A percentile compares a stretch with the other conserved stretches of the same genome.
These are phyloP conservation scores for Ophiocordyceps sinensis DNA, from an alignment of 2,329 filamentous ascomycete genomes.

Conservation along the genomic window DNA sequence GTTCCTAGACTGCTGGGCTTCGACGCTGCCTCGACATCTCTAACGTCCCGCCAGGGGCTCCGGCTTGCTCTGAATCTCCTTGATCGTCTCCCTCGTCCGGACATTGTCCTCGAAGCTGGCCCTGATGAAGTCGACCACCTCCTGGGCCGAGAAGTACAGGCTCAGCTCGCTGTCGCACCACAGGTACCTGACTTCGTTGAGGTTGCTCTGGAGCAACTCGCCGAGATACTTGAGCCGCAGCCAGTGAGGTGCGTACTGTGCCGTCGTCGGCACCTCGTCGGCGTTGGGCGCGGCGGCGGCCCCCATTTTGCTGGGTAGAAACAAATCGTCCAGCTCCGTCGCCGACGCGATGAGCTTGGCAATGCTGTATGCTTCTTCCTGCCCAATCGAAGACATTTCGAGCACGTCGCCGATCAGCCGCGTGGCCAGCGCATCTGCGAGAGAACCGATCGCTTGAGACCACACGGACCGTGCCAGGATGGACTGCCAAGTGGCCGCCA, in stretches of 20 bases:
- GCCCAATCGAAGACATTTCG: slow-evolving; percentile 44
- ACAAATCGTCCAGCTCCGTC: slow-evolving; percentile 45
- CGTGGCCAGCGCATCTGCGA: slow-evolving; percentile 42
- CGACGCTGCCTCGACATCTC: too few relatives aligned
- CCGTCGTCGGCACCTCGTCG: slow-evolving; percentile 36
- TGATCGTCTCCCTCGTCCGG: slow-evolving; percentile 41
- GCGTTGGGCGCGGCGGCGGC: slow-evolving; percentile 11
- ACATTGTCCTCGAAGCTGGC: slow-evolving; percentile 51
- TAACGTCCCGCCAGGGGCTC: slow-evolving; percentile 17
- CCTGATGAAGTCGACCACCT: slow-evolving; percentile 47
- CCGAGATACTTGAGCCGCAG: slow-evolving; percentile 49
- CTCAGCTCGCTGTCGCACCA: slow-evolving; percentile 54
- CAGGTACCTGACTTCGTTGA: slow-evolving; percentile 46
- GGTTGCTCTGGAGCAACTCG: slow-evolving; percentile 51
- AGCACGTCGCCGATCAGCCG: slow-evolving; percentile 48
- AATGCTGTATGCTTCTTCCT: slow-evolving; percentile 49
- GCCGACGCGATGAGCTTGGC: slow-evolving; percentile 42
- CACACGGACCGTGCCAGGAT: slow-evolving; percentile 47
- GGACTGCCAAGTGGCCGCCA: slow-evolving; percentile 40
- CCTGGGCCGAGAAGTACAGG: slow-evolving; percentile 44
- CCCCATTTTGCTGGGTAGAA: slow-evolving; percentile 29
- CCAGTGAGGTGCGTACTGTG: slow-evolving; percentile 48
- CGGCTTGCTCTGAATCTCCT: slow-evolving; percentile 40
- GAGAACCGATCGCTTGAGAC: slow-evolving; percentile 46
- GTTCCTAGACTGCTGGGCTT: too few relatives aligned